Evolutionary conservation across 2,329 filamentous ascomycete genomes (phyloP).

Genomic region (Orbilia oligospora): DNA sequence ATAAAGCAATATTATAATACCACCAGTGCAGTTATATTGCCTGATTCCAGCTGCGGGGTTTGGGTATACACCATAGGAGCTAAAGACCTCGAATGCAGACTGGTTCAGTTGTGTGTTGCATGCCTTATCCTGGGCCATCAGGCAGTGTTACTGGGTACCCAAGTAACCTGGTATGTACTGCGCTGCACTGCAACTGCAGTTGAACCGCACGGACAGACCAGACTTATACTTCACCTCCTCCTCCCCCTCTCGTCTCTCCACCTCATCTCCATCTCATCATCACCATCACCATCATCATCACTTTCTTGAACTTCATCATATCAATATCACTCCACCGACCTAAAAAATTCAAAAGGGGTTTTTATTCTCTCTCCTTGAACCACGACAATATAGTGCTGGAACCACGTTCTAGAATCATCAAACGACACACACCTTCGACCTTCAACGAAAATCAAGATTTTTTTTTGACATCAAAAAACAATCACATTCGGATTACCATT

Average conservation of each 20-base stretch:
- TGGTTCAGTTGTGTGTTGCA: too few relatives aligned
- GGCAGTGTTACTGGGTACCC: too few relatives aligned
- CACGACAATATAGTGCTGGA: neutral
- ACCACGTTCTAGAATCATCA: neutral
- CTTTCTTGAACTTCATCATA: conserved; percentile 11
- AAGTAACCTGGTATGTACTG: too few relatives aligned
- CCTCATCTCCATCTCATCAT: neutral
- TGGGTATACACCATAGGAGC: neutral
- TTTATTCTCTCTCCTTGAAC: too few relatives aligned
- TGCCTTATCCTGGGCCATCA: too few relatives aligned
- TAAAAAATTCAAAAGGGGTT: too few relatives aligned
- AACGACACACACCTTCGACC: too few relatives aligned
- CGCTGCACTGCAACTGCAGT: neutral
- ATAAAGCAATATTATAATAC: too few relatives aligned
- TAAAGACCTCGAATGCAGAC: too few relatives aligned
- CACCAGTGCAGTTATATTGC: too few relatives aligned
- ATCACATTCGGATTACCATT: neutral
- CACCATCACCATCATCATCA: neutral
- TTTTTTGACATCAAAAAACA: neutral
- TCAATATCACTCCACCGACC: conserved; percentile 24
- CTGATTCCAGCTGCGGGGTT: neutral
- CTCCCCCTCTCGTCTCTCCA: neutral
- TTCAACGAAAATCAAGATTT: neutral
- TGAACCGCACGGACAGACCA: neutral
- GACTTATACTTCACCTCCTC: neutral